phyloP scores from a whole-genome alignment of 495 filamentous ascomycete species.

The Neurospora sp. region DNA sequence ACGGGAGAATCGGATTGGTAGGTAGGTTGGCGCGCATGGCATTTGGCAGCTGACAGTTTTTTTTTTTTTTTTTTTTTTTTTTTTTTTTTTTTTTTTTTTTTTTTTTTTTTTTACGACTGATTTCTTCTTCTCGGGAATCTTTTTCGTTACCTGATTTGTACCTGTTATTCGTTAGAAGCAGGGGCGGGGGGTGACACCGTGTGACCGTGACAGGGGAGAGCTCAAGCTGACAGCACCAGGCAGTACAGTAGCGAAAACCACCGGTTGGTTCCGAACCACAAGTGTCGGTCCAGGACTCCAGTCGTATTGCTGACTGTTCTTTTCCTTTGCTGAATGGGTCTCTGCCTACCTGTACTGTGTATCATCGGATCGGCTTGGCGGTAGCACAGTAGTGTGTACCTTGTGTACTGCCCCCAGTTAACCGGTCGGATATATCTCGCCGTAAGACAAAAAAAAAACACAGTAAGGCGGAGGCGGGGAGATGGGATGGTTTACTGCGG shows the following conservation, averaged over 20 bases:
- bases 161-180: neutral
- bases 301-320: neutral
- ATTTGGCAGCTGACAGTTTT: neutral
- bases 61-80: neutral
- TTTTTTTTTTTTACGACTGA: neutral
- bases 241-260: neutral
- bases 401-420: neutral
- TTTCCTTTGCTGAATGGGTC: neutral
- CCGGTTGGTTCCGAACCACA: neutral
- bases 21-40: neutral
- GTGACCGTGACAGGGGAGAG: neutral
- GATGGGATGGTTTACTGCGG: neutral
- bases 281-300: neutral
- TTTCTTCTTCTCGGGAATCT: neutral
- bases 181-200: neutral
- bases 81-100: neutral
- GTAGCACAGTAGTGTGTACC: neutral
- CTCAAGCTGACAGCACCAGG: neutral
- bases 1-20: neutral
- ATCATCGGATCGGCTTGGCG: neutral
- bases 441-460: neutral
- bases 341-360: neutral
- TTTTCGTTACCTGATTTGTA: neutral
- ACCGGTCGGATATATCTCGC: neutral
- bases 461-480: neutral